Evolutionary conservation across 2,329 filamentous ascomycete species (phyloP), one percentile per base, ranked within the genome.

Genomic region (Alternaria solani): DNA sequence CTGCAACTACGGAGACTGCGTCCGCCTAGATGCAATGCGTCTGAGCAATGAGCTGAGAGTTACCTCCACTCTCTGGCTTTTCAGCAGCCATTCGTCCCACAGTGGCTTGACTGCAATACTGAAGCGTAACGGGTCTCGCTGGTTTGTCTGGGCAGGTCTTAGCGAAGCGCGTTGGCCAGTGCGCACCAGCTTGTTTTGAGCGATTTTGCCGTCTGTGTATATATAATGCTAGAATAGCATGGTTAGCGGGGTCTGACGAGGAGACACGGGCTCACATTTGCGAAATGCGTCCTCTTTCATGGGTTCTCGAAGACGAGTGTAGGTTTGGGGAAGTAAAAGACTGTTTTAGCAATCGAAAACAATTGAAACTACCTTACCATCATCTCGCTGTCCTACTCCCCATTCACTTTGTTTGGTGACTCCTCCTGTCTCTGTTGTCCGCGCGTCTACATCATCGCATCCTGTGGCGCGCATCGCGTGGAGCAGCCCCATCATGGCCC

Each of bases 401-500:
- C 9, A 4, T 12, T 41, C 23, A 41, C 34, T 34, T 20, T 1
- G 20, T 41, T 26, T 7, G 8, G 9, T 30, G 34, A 12, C 16
- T 51, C 20, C 18, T 47, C 16, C 38, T 7, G 14, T 52, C 16
- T 52, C 16, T 28, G 14, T 55, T 30, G 5, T 39, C 25, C 11
- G 16, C 14, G 25, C 47, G 36, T 55, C 23, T 43, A 51, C 30
- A 51, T 51, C 42, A 60, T 57, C 44, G 59, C 56, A 47, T 26
- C 26, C 30, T 30, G 61, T 65, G 63, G 63, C 65, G 63, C 65
- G 63, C 63, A 64, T 66, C 57, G 63, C 60, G 60, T 63, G 51
- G 42, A 61, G 53, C 38, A 47, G 38, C 18, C 38, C 38, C 38
- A 39, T 39, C 38, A 43, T 51, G 34, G 55, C 64, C 66, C 66